Base-by-base conservation (phyloP, 2,329 filamentous ascomycete species). In the Aspergillus quadrilineatus region DNA sequence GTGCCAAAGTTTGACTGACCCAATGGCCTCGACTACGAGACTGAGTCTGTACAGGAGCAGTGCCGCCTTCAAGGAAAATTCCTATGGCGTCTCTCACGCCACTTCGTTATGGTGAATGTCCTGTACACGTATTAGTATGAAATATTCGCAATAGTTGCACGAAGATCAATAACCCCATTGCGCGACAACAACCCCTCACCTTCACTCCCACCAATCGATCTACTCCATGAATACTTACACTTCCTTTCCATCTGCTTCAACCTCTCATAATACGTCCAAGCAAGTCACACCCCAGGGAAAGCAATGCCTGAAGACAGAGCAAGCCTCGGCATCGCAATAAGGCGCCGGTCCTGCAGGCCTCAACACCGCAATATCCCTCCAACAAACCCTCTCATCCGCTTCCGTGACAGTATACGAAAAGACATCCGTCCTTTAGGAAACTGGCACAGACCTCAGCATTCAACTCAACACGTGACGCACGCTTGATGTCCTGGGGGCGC, bases 401-500 rank as follows among this genome's bases (percentile, higher is more conserved):
- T 46, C 47, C n/a, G 8, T 57, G 1, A 45, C 42, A 4, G 36
- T 61, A 15, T 61, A 61, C n/a, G 60, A 61, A 9, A 57, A 61
- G 30, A 57, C 57, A 0, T 43, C 32, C 3, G 55, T 54, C 42
- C 44, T 61, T 0, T 52, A 55, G 6, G 60, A 61, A 30, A 51
- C 58, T 2, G 60, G 60, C 9, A 56, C 57, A 2, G 60, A 57
- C 0, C 55, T 60, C n/a, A 60, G 53, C 26, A 45, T 60, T 4
- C 57, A 60, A 10, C 49, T 50, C 1, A 61, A 61, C 8, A 60
- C 57, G 1, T 61, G 60, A 55, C 60, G 57, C 10, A 61, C 58
- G 57, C 28, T 60, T 4, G 60, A 61, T 4, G 22, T n/a, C 1
- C 37, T 61, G 10, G 55, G 52, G 1, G 60, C 50, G 6, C 57